phyloP scores from a whole-genome alignment of 805 yeast genomes.

The Millerozyma acaciae region DNA sequence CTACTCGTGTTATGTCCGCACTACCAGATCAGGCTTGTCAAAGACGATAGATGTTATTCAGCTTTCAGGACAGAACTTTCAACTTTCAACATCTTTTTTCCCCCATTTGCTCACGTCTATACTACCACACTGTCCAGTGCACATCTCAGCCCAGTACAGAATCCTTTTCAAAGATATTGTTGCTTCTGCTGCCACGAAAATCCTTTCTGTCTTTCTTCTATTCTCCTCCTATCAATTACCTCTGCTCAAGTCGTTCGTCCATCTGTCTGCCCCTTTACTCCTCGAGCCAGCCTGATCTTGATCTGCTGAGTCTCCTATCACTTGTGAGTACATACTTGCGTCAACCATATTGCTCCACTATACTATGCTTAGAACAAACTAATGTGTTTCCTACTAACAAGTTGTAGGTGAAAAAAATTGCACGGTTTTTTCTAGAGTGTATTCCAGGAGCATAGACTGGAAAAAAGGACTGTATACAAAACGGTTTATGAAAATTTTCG shows the following conservation, averaged over 20 bases:
- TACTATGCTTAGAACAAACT: neutral
- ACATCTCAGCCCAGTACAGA: no score
- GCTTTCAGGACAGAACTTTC: no score
- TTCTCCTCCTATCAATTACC: neutral
- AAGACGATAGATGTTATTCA: no score
- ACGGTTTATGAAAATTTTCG: neutral
- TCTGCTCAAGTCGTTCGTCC: neutral
- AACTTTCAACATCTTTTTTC: no score
- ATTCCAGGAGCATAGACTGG: neutral
- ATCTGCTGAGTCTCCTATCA: no score
- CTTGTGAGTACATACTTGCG: constrained; percentile 29
- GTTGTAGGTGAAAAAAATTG: constrained; percentile 7
- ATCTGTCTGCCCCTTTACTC: constrained; percentile 2
- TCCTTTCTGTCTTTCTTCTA: constrained; percentile 1
- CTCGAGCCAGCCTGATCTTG: no score
- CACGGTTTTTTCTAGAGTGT: neutral
- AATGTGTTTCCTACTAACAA: constrained; percentile 1
- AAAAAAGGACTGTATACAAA: neutral
- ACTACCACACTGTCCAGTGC: no score
- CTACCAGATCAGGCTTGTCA: no score
- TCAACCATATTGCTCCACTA: constrained; percentile 28
- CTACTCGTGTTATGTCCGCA: no score
- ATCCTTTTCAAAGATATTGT: no score
- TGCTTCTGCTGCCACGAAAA: no score
- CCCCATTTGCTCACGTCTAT: no score